Conservation (phyloP, 1,284 basidiomycete genomes). For the Cutaneotrichosporon sp. region DNA sequence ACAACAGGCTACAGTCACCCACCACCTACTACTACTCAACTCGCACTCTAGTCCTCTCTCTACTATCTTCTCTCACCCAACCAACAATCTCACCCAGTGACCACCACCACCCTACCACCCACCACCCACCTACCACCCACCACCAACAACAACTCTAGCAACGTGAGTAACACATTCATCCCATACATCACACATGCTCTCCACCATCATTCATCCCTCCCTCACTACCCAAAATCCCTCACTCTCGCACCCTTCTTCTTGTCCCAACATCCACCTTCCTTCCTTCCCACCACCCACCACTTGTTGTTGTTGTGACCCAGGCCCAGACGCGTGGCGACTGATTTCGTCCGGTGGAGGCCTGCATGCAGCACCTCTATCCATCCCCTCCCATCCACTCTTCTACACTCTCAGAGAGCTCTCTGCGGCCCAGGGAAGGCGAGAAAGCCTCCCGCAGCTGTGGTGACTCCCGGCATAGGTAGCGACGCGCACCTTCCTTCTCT, state of each 20-base stretch:
- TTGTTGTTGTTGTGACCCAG: conserved; percentile 10
- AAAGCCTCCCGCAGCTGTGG: neutral
- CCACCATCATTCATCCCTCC: neutral
- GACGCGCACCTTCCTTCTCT: neutral
- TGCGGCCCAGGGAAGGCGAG: neutral
- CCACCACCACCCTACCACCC: conserved; percentile 7
- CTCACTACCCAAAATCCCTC: neutral
- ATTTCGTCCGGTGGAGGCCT: conserved; percentile 14
- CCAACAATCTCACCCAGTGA: neutral
- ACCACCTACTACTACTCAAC: conserved; percentile 6
- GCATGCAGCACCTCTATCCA: conserved; percentile 7
- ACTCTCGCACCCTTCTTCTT: neutral
- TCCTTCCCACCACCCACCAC: neutral
- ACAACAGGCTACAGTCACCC: conserved; percentile 6
- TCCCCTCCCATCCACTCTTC: neutral
- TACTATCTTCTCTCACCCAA: conserved; percentile 4
- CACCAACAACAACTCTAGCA: conserved; percentile 1
- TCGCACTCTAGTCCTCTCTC: conserved; percentile 5
- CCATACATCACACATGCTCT: neutral
- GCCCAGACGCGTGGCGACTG: conserved; percentile 10
- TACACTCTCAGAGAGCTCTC: neutral
- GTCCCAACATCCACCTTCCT: neutral
- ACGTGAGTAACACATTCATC: conserved; percentile 9
- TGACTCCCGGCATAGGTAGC: neutral
- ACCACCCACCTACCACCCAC: conserved; percentile 14